Evolutionary conservation across 129 eudicot genomes (phyloP), one percentile per base, ranked within the genome.

Genomic region (Flaveria bidentis): DNA sequence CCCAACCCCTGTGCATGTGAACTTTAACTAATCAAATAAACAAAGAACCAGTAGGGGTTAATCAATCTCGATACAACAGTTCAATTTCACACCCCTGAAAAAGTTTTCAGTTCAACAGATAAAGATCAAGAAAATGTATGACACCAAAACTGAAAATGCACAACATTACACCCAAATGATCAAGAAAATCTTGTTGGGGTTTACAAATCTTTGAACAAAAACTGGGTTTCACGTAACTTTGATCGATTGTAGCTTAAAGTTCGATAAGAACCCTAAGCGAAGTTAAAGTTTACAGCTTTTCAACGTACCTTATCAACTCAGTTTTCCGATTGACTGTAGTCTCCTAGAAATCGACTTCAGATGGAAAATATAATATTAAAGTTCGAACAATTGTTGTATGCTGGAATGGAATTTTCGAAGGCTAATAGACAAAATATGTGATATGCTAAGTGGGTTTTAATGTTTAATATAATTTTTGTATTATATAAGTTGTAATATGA

Each of bases 301-400:
- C 8, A 47, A 63, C 51, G 33, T 28, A 76, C 80, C 80, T 76
- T 76, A 23, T 67, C n/a, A 66, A 55, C 55, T 63, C 67, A 76
- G 26, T 55, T 20, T 20, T 66, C 80, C 66, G 67, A 14, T 53
- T 66, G 67, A 76, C 44, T 60, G 45, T 60, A 74, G 56, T 58
- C 57, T 74, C 20, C 18, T 4, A 33, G 6, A 33, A 33, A 33
- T 33, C 39, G 39, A 33, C 39, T 30, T 30, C 36, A 30, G 36
- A 30, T 30, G 36, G 36, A 3, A 30, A 4, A 4, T 30, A 30
- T 30, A 2, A 30, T 30, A 30, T 30, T 30, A 33, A 33, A 33
- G 39, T 33, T 36, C 5, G 41, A 5, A 36, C 41, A 6, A 5
- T 36, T 36, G 41, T 5, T 36, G 41, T 36, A 36, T 36, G 5